Base-by-base conservation (phyloP, 106 monocot species). In the Vanilla planifolia region DNA sequence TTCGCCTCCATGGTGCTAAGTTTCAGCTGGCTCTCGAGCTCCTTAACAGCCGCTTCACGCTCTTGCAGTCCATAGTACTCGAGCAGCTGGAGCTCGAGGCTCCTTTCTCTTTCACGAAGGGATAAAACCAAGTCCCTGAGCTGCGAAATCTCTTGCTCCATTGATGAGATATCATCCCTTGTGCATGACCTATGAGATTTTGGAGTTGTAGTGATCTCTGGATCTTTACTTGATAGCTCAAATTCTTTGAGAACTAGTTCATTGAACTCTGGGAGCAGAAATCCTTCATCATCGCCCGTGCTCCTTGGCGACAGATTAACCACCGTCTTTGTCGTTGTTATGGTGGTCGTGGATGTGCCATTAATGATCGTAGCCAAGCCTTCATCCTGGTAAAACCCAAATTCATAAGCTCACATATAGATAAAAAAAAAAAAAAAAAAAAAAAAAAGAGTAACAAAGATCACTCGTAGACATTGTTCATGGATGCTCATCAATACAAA, bases 11-110 rank as follows among this genome's bases (percentile, higher is more conserved):
- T 51, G 15, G 41, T 39, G 34, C 68, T 78, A 5, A 90, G 70
- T 76, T 75, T 82, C 44, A 76, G 32, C 46, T 79, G 85, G 65
- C 52, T 85, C 60, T 82, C 76, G 8, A 85, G 89, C 67, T 85
- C 77, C 48, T 71, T 81, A 52, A 81, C 20, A 1, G 71, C 68
- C 7, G 61, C 40, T 27, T 74, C 77, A 23, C 72, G 71, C 62
- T 84, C 84, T 43, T 80, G 59, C 19, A 74, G 13, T 23, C 67
- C 71, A 25, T 63, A 66, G 25, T 71, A 80, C 48, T 80, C 71
- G 4, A 71, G 71, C 37, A 89, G 27, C 35, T 84, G 77, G 20
- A 65, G 42, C 69, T 80, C 77, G 5, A 81, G 70, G 16, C 55
- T 75, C 57, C 62, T 79, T 40, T 90, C 81, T 32, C 76, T 73